A percentile compares a stretch with the other conserved stretches of the same genome.
phyloP scores from a whole-genome alignment of 208 protist species.

The Naegleria gruberi region DNA sequence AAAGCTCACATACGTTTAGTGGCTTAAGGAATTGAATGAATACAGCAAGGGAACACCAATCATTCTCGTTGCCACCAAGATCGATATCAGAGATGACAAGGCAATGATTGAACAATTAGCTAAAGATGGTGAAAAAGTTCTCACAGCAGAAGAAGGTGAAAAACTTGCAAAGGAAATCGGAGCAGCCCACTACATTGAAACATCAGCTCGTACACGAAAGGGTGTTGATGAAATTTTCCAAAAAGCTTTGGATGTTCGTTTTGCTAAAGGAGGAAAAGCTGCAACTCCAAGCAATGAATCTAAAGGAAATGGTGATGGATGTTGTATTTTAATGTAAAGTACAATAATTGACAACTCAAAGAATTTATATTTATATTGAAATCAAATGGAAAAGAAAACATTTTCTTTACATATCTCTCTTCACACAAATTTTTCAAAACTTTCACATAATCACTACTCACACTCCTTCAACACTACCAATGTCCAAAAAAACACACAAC shows the following conservation, averaged over 20 bases:
- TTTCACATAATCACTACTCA: too few species aligned
- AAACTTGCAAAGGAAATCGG: slow-evolving; percentile 58
- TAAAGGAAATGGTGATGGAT: neutral
- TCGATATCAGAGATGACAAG: slow-evolving; percentile 61
- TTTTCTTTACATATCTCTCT: too few species aligned
- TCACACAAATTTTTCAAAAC: too few species aligned
- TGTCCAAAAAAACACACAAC: too few species aligned
- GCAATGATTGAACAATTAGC: neutral
- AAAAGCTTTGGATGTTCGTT: neutral
- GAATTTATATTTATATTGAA: too few species aligned
- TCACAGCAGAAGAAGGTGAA: slow-evolving; percentile 49
- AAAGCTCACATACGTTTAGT: slow-evolving; percentile 9
- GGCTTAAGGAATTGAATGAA: slow-evolving; percentile 60
- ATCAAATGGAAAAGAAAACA: too few species aligned
- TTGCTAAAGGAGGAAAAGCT: neutral
- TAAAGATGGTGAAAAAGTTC: slow-evolving; percentile 34
- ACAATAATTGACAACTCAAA: too few species aligned
- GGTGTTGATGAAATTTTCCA: slow-evolving; percentile 8
- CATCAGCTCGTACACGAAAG: slow-evolving; percentile 58
- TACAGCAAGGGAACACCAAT: slow-evolving; percentile 55
- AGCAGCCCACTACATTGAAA: slow-evolving; percentile 76
- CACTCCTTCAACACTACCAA: too few species aligned
- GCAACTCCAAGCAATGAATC: neutral
- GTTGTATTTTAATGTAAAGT: slow-evolving; percentile 5
- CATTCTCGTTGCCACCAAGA: slow-evolving; percentile 78